phyloP scores from a whole-genome alignment of 257 asterid species.

The Gentiana straminea region DNA sequence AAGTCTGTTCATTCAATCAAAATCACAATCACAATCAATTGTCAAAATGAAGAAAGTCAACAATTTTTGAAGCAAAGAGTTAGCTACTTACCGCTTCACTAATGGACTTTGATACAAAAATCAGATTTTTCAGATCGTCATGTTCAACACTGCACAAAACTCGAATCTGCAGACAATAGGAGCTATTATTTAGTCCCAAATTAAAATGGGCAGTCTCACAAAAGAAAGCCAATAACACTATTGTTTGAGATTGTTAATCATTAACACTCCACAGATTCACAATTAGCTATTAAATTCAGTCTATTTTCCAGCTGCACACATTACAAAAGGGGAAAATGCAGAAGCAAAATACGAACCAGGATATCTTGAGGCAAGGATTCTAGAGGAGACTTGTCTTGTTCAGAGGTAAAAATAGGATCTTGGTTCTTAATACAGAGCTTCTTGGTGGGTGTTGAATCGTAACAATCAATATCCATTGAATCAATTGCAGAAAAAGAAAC shows the following conservation, averaged over 20 bases:
- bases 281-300: too few relatives aligned
- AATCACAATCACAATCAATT: neutral
- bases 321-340: neutral
- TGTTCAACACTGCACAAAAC: slow-evolving; percentile 71
- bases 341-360: slow-evolving; percentile 29
- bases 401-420: slow-evolving; percentile 1
- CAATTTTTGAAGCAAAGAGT: neutral
- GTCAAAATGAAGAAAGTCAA: neutral
- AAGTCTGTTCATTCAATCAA: slow-evolving; percentile 28
- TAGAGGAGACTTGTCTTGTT: slow-evolving; percentile 28
- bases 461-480: slow-evolving; percentile 11
- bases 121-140: slow-evolving; percentile 59
- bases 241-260: too few relatives aligned
- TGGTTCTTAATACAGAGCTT: slow-evolving; percentile 19
- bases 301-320: too few relatives aligned
- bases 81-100: slow-evolving; percentile 25
- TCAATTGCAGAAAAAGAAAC: slow-evolving; percentile 20
- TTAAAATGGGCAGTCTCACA: too few relatives aligned
- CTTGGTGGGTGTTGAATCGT: slow-evolving; percentile 17
- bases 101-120: slow-evolving; percentile 42
- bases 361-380: slow-evolving; percentile 61
- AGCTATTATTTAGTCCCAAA: too few relatives aligned
- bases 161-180: slow-evolving; percentile 22
- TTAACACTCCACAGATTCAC: too few relatives aligned
- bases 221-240: too few relatives aligned